phyloP scores from a whole-genome alignment of 2,329 filamentous ascomycete genomes.

The Byssoonygena ceratinophila region DNA sequence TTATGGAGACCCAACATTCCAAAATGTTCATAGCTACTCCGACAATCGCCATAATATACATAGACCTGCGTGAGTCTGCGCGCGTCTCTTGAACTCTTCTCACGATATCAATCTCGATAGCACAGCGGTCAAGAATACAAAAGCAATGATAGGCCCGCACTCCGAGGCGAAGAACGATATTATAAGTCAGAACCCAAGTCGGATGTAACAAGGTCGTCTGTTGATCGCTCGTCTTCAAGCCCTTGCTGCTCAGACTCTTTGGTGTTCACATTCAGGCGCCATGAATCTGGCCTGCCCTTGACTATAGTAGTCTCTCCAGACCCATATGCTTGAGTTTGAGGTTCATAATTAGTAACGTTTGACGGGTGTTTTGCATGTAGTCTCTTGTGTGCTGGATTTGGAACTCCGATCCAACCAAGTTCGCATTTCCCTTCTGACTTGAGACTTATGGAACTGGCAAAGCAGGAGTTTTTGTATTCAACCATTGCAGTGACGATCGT shows the following conservation, averaged over 20 bases:
- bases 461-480: slow-evolving; percentile 26
- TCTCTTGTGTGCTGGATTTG: background rate
- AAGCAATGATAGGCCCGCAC: too few relatives aligned
- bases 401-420: slow-evolving; percentile 10
- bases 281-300: slow-evolving; percentile 1
- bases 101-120: too few relatives aligned
- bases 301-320: background rate
- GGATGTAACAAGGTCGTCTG: background rate
- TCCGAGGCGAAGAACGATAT: too few relatives aligned
- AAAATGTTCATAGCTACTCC: too few relatives aligned
- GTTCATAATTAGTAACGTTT: background rate
- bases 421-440: slow-evolving; percentile 20
- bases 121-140: too few relatives aligned
- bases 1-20: background rate
- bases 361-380: background rate
- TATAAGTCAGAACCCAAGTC: background rate
- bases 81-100: too few relatives aligned
- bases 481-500: slow-evolving; percentile 23
- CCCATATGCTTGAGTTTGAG: background rate
- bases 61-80: too few relatives aligned
- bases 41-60: too few relatives aligned
- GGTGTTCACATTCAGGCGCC: background rate
- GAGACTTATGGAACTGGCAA: slow-evolving; percentile 21
- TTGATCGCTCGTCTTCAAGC: background rate
- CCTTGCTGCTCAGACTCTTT: background rate